Evolutionary conservation across 1,284 basidiomycete species (phyloP), one percentile per base, ranked within the genome.

Genomic region (Salmacisia buchloeana): DNA sequence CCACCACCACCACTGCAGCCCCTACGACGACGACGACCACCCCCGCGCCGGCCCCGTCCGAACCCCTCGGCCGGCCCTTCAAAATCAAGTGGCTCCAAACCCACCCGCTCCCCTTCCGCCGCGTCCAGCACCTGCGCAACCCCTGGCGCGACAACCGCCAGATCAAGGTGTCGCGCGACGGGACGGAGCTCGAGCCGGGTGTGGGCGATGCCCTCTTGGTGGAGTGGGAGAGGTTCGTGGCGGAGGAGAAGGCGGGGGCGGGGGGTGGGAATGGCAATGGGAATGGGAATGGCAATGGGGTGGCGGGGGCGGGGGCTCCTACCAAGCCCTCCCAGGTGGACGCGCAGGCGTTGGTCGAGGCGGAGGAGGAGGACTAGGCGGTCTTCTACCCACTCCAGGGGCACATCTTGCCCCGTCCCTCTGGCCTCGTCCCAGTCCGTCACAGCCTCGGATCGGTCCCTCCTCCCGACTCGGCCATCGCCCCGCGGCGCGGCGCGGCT

Each of bases 131-230:
- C 74, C 80, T 94, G 60, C 86, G 91, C 41, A 96, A 96, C 75
- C 89, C 90, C 0, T 96, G 92, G 93, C 94, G 94, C 69, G 87
- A 91, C 74, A 90, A 90, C 67, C 84, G 89, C 57, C 91, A 94
- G 78, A 86, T 94, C 68, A 94, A 94, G 83, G 79, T 81, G 10
- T 94, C 91, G 12, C 84, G 92, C 60, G 92, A 96, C 75, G 92
- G 92, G 13, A 94, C 92, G 1, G 92, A 96, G 80, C 80, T 96
- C 27, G 92, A 94, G 79, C 91, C 92, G 1, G 77, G 77, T n/a
- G 85, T 92, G 36, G 92, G 90, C 5, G 83, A 86, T 64, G 83
- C 82, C 71, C 80, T 96, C 57, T 73, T 94, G 63, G 86, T 87
- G 0, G 89, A 92, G 73, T 94, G 92, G 92, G 82, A 85, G 18